These are phyloP conservation scores for Hyphopichia pseudoburtonii DNA, from an alignment of 1,139 yeast genomes.

Conservation along the genomic window DNA sequence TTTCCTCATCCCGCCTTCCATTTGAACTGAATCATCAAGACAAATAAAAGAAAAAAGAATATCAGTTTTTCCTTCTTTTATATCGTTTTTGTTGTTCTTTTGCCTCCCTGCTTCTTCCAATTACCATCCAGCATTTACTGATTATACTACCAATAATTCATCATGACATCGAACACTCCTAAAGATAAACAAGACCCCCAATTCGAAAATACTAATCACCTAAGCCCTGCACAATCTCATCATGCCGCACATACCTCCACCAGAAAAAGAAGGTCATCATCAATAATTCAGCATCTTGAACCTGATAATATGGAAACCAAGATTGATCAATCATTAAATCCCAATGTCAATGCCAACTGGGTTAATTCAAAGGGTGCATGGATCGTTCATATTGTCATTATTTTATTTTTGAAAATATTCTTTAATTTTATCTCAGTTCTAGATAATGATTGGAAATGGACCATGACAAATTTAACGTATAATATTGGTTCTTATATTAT, in stretches of 20 bases:
- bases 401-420: slow-evolving; percentile 67
- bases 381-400: slow-evolving; percentile 86
- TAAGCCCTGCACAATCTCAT: slow-evolving; percentile 27
- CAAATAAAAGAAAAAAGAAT: too few species aligned
- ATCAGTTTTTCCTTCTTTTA: too few species aligned
- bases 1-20: too few species aligned
- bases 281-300: slow-evolving; percentile 78
- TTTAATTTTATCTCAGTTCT: slow-evolving; percentile 72
- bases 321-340: slow-evolving; percentile 85
- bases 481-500: slow-evolving; percentile 89
- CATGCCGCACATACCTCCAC: slow-evolving; percentile 25
- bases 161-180: not conserved
- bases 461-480: slow-evolving; percentile 85
- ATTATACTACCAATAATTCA: not conserved
- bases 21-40: too few species aligned
- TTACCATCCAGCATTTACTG: too few species aligned
- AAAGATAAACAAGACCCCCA: too few species aligned
- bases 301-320: slow-evolving; percentile 92
- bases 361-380: slow-evolving; percentile 95
- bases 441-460: slow-evolving; percentile 88
- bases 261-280: slow-evolving; percentile 48
- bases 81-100: too few species aligned
- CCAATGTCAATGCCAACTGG: slow-evolving; percentile 94
- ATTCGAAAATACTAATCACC: slow-evolving; percentile 2
- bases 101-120: too few species aligned